These are phyloP conservation scores for Lantana camara DNA, from an alignment of 257 asterid genomes.

Conservation along the genomic window DNA sequence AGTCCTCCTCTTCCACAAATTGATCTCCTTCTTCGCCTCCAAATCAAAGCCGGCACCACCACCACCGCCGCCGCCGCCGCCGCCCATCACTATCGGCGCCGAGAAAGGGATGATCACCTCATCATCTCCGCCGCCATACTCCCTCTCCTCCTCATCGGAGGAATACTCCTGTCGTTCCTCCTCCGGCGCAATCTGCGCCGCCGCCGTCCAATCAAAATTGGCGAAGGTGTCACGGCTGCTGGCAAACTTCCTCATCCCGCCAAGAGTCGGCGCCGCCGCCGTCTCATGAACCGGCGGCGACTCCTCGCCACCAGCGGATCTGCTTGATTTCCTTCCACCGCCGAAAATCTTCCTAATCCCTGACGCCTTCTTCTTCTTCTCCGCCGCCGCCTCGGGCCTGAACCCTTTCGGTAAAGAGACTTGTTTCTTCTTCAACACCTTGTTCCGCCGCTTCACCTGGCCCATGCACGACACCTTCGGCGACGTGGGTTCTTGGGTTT, in stretches of 20 bases:
- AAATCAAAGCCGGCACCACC: constrained; percentile 33
- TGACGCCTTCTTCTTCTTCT: constrained; percentile 28
- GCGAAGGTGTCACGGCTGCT: constrained; percentile 73
- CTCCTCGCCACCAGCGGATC: constrained; percentile 9
- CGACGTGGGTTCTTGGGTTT: constrained; percentile 58
- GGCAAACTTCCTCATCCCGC: constrained; percentile 66
- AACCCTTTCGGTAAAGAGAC: constrained; percentile 28
- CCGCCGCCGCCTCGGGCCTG: constrained; percentile 8
- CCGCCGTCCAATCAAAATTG: constrained; percentile 66
- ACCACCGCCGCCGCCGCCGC: constrained; percentile 3
- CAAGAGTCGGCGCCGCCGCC: constrained; percentile 38
- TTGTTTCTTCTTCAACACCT: constrained; percentile 15
- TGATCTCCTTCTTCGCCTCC: constrained; percentile 84
- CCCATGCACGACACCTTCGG: constrained; percentile 72
- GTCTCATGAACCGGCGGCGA: constrained; percentile 9
- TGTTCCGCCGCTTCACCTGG: constrained; percentile 41
- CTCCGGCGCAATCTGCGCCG: constrained; percentile 55
- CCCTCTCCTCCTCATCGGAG: constrained; percentile 45
- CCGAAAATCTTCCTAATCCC: constrained; percentile 29
- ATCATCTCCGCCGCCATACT: constrained; percentile 34
- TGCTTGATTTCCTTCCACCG: constrained; percentile 23
- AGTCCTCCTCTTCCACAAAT: constrained; percentile 86
- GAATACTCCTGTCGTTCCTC: constrained; percentile 37
- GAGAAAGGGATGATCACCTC: constrained; percentile 61
- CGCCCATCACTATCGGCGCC: constrained; percentile 46